Percentiles rank a stretch among this genome's conserved stretches.
phyloP scores from a whole-genome alignment of 768 basidiomycete genomes.

The Ephemerocybe angulata region DNA sequence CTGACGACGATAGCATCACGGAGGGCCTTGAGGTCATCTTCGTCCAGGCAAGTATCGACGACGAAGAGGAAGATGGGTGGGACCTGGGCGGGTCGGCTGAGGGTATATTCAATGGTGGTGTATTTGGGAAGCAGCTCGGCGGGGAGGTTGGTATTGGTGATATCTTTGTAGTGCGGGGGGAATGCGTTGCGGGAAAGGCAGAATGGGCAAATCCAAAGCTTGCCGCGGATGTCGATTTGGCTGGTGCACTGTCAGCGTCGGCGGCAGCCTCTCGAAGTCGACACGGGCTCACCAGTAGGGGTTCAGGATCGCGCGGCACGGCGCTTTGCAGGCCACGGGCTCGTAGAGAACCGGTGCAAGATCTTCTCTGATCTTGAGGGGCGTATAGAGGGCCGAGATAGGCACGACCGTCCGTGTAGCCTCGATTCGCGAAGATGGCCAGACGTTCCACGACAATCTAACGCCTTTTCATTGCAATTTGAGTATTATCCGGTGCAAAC shows the following conservation, averaged over 20 bases:
- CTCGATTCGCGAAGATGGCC: conserved; percentile 97
- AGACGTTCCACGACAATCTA: conserved; percentile 97
- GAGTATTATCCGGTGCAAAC: not conserved
- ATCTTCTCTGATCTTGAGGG: conserved; percentile 90
- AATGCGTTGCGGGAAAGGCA: conserved; percentile 96
- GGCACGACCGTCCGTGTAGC: conserved; percentile 97
- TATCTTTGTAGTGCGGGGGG: conserved; percentile 98
- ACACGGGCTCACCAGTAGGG: conserved; percentile 80
- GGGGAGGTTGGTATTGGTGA: conserved; percentile 93
- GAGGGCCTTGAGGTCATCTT: conserved; percentile 93
- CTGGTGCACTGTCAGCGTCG: conserved; percentile 39
- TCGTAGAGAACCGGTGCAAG: conserved; percentile 96
- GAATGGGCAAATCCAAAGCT: conserved; percentile 99
- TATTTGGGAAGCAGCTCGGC: conserved; percentile 96
- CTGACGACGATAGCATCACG: conserved; percentile 94
- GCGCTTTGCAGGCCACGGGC: conserved; percentile 97
- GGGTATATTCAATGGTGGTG: conserved; percentile 99
- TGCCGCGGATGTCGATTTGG: conserved; percentile 97
- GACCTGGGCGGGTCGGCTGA: conserved; percentile 83
- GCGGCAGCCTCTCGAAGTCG: not conserved
- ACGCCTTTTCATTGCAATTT: conserved; percentile 53
- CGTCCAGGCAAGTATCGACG: conserved; percentile 94
- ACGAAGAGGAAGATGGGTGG: conserved; percentile 97
- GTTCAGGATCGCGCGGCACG: conserved; percentile 95
- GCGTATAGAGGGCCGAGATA: conserved; percentile 96